phyloP scores from a whole-genome alignment of 2,329 filamentous ascomycete species.

The Colletotrichum zoysiae region DNA sequence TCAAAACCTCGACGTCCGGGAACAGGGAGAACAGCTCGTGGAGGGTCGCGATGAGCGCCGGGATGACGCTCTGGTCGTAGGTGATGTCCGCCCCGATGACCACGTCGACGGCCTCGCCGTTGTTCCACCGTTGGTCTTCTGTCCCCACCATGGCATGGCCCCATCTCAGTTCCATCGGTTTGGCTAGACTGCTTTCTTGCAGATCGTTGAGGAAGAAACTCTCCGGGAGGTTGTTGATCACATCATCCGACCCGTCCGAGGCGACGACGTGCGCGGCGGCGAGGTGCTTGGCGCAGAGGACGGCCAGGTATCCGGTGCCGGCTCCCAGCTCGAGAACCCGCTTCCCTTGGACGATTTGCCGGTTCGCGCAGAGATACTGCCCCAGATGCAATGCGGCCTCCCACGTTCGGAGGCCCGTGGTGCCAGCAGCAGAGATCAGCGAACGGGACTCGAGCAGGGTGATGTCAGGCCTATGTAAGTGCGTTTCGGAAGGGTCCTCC shows the following conservation, averaged over 20 bases:
- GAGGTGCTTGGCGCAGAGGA: constrained; percentile 79
- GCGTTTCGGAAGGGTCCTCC: constrained; percentile 8
- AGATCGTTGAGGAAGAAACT: constrained; percentile 78
- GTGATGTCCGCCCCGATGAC: constrained; percentile 84
- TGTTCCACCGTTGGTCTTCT: constrained; percentile 67
- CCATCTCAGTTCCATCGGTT: constrained; percentile 72
- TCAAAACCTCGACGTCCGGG: constrained; percentile 69
- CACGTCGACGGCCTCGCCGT: constrained; percentile 66
- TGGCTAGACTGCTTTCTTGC: constrained; percentile 58
- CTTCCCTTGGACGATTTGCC: constrained; percentile 62
- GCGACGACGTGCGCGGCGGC: constrained; percentile 70
- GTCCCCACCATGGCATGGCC: constrained; percentile 70
- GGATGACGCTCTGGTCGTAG: constrained; percentile 76
- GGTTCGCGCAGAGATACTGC: constrained; percentile 70
- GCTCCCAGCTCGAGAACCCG: constrained; percentile 79
- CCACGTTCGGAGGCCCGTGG: constrained; percentile 84
- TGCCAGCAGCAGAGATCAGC: constrained; percentile 77
- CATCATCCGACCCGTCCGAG: constrained; percentile 81
- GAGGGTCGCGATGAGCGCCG: constrained; percentile 74
- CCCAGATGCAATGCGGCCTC: constrained; percentile 82
- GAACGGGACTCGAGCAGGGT: constrained; percentile 77
- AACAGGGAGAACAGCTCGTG: constrained; percentile 70
- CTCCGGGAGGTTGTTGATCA: constrained; percentile 75
- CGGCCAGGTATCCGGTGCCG: constrained; percentile 81
- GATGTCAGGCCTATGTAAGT: constrained; percentile 52